These are phyloP conservation scores for Tricholoma bakamatsutake DNA, from an alignment of 768 basidiomycete species.

Conservation along the genomic window DNA sequence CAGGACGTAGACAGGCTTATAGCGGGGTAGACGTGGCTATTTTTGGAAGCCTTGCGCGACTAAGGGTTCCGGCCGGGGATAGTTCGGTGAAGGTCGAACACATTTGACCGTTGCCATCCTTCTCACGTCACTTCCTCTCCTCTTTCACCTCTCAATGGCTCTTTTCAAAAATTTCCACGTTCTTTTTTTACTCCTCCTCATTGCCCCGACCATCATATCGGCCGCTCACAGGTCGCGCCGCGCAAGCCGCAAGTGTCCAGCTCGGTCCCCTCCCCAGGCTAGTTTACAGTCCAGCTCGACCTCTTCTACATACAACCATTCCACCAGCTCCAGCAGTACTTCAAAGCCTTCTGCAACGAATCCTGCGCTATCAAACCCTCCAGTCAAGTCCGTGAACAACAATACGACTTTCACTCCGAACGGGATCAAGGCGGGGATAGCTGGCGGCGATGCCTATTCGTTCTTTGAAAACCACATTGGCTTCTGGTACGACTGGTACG, in stretches of 20 bases:
- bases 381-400: neutral
- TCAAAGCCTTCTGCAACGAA: neutral
- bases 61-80: conserved; percentile 18
- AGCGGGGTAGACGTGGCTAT: conserved; percentile 16
- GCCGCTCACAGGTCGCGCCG: neutral
- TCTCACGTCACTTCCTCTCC: neutral
- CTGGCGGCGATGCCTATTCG: conserved; percentile 38
- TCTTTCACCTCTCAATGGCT: neutral
- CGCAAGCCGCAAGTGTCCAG: neutral
- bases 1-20: conserved; percentile 8
- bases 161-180: neutral
- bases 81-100: conserved; percentile 10
- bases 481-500: conserved; percentile 47
- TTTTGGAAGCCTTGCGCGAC: conserved; percentile 23
- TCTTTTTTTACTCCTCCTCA: neutral
- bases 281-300: neutral
- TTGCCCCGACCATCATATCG: neutral
- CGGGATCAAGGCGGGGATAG: conserved; percentile 40
- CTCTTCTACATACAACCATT: neutral
- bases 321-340: neutral
- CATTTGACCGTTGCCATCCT: neutral
- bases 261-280: neutral
- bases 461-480: conserved; percentile 36
- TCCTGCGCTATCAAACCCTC: neutral
- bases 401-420: conserved; percentile 30